A percentile compares a stretch with the other conserved stretches of the same genome.
Evolutionary conservation across 176 grass and related monocot species (phyloP).

Genomic region (Zizania latifolia): DNA sequence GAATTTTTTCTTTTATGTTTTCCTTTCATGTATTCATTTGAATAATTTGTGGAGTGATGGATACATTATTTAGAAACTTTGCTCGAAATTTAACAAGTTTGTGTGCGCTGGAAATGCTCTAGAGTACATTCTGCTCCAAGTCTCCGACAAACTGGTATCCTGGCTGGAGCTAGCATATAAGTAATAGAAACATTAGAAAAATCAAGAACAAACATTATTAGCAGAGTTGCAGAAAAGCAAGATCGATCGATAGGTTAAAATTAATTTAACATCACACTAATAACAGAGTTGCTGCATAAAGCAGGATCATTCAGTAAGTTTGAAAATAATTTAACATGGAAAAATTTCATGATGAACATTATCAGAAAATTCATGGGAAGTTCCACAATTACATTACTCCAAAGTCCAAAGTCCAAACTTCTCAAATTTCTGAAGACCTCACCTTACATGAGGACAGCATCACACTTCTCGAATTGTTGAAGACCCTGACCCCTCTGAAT

Average conservation of each 20-base stretch:
- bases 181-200: background rate
- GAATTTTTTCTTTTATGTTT: background rate
- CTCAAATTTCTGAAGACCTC: background rate
- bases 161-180: too few species aligned
- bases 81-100: too few species aligned
- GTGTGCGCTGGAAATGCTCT: too few species aligned
- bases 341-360: conserved; percentile 6
- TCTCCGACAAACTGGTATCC: too few species aligned
- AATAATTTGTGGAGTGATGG: background rate
- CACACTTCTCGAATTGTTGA: conserved; percentile 61
- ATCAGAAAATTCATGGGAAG: background rate
- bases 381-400: background rate
- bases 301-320: background rate
- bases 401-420: conserved; percentile 19
- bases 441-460: conserved; percentile 50
- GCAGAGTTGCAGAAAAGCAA: too few species aligned
- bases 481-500: conserved; percentile 56
- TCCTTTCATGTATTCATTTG: background rate
- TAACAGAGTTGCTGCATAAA: background rate
- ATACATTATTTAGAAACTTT: too few species aligned
- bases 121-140: too few species aligned
- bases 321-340: conserved; percentile 3
- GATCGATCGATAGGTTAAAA: too few species aligned
- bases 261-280: too few species aligned
- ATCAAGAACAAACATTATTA: background rate